Evolutionary conservation across 2,329 filamentous ascomycete genomes (phyloP).

Genomic region (Cladosporium sp.): DNA sequence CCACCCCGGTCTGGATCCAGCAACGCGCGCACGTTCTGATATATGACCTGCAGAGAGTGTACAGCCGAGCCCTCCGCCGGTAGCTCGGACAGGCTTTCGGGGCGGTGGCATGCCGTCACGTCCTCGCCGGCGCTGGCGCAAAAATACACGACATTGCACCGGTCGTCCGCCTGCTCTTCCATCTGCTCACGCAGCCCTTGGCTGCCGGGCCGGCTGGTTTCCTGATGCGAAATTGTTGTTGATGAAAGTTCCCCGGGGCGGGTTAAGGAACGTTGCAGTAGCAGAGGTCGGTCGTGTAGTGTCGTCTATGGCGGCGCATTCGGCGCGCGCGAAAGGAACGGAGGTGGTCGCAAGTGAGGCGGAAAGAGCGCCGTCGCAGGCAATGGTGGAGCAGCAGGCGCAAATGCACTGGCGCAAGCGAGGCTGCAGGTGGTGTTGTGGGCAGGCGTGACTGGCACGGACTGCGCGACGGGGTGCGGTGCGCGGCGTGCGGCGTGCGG

Average conservation of each 20-base stretch:
- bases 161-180: conserved; percentile 24
- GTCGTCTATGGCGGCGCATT: conserved; percentile 11
- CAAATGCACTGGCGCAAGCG: neutral
- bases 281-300: neutral
- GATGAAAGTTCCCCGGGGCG: neutral
- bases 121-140: conserved; percentile 21
- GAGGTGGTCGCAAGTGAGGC: neutral
- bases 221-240: neutral
- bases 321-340: conserved; percentile 3
- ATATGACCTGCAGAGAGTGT: conserved; percentile 16
- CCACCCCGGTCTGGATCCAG: conserved; percentile 28
- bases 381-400: neutral
- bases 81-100: conserved; percentile 13
- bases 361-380: neutral
- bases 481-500: neutral
- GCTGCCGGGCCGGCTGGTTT: conserved; percentile 2
- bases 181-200: conserved; percentile 16
- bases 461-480: neutral
- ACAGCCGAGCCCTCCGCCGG: conserved; percentile 3
- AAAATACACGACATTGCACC: conserved; percentile 28
- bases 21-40: conserved; percentile 25
- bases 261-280: conserved; percentile 11
- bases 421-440: neutral
- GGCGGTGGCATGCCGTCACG: conserved; percentile 22
- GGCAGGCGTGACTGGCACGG: too few species aligned